Evolutionary conservation across 2,329 filamentous ascomycete genomes (phyloP), one percentile per base, ranked within the genome.

Genomic region (Trichoderma atroviride): DNA sequence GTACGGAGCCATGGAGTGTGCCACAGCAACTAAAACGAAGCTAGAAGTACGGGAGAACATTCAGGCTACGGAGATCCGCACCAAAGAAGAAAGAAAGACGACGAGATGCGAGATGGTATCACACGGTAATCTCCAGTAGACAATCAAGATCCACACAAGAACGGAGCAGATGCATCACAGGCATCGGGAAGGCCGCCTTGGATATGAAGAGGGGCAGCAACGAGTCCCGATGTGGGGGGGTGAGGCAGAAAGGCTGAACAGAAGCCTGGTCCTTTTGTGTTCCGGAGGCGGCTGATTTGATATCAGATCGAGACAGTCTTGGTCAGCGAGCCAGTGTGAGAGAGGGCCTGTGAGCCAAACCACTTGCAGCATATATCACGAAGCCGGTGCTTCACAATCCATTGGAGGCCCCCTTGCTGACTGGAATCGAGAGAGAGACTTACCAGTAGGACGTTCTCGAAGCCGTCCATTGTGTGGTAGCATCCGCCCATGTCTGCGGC

Each of bases 111-210:
- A 64, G 33, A 67, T 65, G 29, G 35, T 24, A 67, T 37, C 56
- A 67, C 63, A 67, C 63, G 63, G 63, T 67, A 67, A 67, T 67
- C 63, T 67, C 63, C 63, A 67, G 63, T 43, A 67, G 55, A 67
- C 63, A 67, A 33, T 40, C 53, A 58, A 57, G 55, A 37, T 67
- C 63, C 63, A 67, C 63, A 57, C n/a, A 59, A n/a, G 55, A 27
- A 52, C 57, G 57, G 57, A 59, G 57, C 57, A 27, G 57, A 59
- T 59, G 35, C 57, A 19, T 37, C 35, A 59, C 33, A 59, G 11
- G 35, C 33, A 43, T 67, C 63, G 63, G 63, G 53, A 67, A 67
- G 63, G 53, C 63, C 63, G 63, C 63, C 55, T 29, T 58, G 52
- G 62, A n/a, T 57, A 57, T 53, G 37, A 27, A 29, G 62, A 58